Conservation (phyloP, 1,284 basidiomycete genomes). For the Melampsora larici-populina region DNA sequence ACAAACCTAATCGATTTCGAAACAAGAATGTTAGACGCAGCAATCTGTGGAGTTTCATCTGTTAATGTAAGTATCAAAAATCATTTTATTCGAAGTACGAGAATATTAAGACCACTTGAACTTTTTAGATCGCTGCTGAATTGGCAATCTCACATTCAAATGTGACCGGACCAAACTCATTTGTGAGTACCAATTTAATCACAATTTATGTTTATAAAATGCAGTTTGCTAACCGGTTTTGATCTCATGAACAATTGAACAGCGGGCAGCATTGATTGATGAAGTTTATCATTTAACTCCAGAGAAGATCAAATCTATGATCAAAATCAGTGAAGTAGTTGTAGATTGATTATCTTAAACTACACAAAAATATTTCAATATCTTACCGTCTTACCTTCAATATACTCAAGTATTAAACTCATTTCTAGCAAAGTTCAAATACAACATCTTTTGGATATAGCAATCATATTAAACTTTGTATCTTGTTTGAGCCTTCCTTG, state of each 20-base stretch:
- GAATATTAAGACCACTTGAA: background rate
- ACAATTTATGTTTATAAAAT: too few species aligned
- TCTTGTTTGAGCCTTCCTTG: too few species aligned
- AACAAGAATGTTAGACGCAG: background rate
- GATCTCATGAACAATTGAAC: background rate
- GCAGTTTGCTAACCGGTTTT: background rate
- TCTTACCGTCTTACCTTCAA: too few species aligned
- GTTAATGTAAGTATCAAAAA: slow-evolving; percentile 14
- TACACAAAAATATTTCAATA: too few species aligned
- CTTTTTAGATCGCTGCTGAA: slow-evolving; percentile 2
- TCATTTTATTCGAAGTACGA: background rate
- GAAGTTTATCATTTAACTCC: background rate
- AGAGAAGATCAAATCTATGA: background rate
- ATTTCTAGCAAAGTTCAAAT: too few species aligned
- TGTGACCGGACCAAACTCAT: background rate
- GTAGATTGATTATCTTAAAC: too few species aligned
- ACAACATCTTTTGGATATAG: too few species aligned
- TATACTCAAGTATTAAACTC: too few species aligned
- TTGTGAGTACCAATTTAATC: background rate
- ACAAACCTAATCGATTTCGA: background rate
- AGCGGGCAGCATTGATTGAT: background rate
- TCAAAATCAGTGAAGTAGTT: background rate
- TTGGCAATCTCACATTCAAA: background rate
- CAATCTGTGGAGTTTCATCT: slow-evolving; percentile 19
- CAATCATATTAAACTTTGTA: too few species aligned